Percentiles rank a stretch among this genome's conserved stretches.
phyloP scores from a whole-genome alignment of 2,329 filamentous ascomycete species.

The Chalaropsis thielavioides region DNA sequence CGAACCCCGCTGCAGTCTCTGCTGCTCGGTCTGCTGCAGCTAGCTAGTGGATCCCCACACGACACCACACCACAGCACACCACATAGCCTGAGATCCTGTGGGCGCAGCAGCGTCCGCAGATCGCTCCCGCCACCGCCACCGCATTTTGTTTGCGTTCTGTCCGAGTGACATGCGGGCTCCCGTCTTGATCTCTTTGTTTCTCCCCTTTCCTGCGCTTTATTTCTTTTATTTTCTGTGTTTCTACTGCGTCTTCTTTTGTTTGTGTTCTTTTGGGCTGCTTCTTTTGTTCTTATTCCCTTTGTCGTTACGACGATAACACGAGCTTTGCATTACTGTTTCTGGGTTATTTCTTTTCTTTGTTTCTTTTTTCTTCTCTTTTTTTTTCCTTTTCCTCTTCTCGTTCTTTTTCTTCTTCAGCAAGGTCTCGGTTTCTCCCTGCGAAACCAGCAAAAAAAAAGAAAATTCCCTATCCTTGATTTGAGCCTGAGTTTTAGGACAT shows the following conservation, averaged over 20 bases:
- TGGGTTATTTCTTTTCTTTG: neutral
- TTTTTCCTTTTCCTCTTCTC: constrained; percentile 2
- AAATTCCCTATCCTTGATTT: no score
- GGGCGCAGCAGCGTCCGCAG: neutral
- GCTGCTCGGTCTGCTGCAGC: no score
- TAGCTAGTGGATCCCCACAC: neutral
- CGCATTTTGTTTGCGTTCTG: neutral
- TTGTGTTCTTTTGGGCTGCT: neutral
- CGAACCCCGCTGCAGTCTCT: neutral
- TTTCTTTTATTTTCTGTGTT: neutral
- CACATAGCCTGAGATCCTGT: neutral
- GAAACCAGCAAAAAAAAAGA: no score
- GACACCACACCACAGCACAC: no score
- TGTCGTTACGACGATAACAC: constrained; percentile 16
- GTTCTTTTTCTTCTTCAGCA: neutral
- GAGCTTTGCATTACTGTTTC: constrained; percentile 6
- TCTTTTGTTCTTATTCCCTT: constrained; percentile 14
- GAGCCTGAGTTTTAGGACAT: neutral
- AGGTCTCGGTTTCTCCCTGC: neutral
- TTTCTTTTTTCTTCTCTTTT: neutral
- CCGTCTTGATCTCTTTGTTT: neutral
- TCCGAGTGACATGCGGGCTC: neutral
- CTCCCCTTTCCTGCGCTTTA: neutral
- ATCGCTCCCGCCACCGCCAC: neutral
- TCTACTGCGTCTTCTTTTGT: constrained; percentile 2